These are phyloP conservation scores for Stentor roeselii DNA, from an alignment of 73 alveolate genomes.

Conservation along the genomic window DNA sequence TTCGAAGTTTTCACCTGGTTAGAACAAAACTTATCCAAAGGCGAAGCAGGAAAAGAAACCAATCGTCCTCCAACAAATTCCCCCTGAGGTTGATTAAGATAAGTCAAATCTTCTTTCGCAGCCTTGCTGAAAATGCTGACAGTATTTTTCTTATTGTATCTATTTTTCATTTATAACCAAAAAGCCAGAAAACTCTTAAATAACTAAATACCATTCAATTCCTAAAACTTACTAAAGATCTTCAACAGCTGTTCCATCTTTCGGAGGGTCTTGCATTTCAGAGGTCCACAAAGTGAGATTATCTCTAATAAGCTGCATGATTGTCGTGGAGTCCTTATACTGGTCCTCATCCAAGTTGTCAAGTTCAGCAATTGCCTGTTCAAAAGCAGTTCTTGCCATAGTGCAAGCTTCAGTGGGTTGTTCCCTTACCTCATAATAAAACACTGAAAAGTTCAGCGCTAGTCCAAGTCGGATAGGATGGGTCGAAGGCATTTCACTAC, in stretches of 20 bases:
- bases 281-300: conserved; percentile 56
- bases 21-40: conserved; percentile 13
- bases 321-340: conserved; percentile 56
- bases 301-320: conserved; percentile 55
- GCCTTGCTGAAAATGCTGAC: neutral
- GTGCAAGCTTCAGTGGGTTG: conserved; percentile 73
- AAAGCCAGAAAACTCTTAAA: too few relatives aligned
- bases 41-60: neutral
- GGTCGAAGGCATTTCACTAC: conserved; percentile 70
- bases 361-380: conserved; percentile 66
- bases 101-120: neutral
- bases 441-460: conserved; percentile 90
- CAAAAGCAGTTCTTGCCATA: conserved; percentile 67
- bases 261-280: conserved; percentile 43
- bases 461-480: conserved; percentile 88
- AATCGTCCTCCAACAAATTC: neutral
- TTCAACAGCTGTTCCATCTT: conserved; percentile 29
- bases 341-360: conserved; percentile 56
- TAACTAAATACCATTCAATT: too few relatives aligned
- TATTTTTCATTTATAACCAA: neutral
- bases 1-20: conserved; percentile 75
- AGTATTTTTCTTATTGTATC: neutral
- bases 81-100: neutral
- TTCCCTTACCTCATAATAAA: conserved; percentile 82
- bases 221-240: conserved; percentile 23